These are phyloP conservation scores for Penicillium psychrosexuale DNA, from an alignment of 2,329 filamentous ascomycete genomes.

Conservation along the genomic window DNA sequence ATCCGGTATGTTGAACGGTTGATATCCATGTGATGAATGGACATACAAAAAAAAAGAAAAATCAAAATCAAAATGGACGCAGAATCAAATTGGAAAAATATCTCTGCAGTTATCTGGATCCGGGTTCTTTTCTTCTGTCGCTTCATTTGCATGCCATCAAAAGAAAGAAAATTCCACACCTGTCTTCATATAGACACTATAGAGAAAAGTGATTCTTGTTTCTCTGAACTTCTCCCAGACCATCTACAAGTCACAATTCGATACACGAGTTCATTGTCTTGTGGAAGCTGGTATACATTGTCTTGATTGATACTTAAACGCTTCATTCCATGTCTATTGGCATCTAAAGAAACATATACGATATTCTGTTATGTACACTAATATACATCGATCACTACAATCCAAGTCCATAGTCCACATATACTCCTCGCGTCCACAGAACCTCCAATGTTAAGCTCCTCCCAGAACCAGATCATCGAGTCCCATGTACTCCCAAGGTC, in stretches of 20 bases:
- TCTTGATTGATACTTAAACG: not conserved
- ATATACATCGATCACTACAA: not conserved
- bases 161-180: not conserved
- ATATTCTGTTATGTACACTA: not conserved
- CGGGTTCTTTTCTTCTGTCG: slow-evolving; percentile 3
- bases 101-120: slow-evolving; percentile 2
- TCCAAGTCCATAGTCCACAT: not conserved
- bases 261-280: not conserved
- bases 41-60: not conserved
- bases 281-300: not conserved
- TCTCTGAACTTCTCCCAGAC: not conserved
- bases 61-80: not conserved
- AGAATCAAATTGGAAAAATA: slow-evolving; percentile 4
- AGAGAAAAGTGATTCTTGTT: slow-evolving; percentile 11
- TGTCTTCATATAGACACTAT: slow-evolving; percentile 2
- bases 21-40: not conserved
- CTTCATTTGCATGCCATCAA: slow-evolving; percentile 9
- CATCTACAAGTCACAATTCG: not conserved
- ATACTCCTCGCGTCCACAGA: not conserved
- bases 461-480: not conserved
- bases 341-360: not conserved
- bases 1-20: slow-evolving; percentile 24
- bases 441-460: not conserved
- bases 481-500: not conserved
- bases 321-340: not conserved